These are phyloP conservation scores for Chaetomium olivaceum DNA, from an alignment of 2,329 filamentous ascomycete genomes.

Conservation along the genomic window DNA sequence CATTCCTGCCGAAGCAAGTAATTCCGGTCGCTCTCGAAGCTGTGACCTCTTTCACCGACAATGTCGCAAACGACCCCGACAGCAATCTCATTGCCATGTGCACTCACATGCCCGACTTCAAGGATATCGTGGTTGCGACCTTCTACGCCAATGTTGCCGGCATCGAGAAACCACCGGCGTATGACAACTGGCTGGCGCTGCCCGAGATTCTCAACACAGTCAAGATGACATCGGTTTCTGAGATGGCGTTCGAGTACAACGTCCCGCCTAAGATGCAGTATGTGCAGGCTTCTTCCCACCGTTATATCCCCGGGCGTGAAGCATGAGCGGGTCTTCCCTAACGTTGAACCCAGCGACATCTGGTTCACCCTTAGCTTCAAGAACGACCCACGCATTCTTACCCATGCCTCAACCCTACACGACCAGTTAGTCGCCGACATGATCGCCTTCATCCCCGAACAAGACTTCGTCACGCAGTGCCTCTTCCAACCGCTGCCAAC, in stretches of 20 bases:
- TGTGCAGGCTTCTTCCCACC: not conserved
- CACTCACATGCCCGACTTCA: conserved; percentile 27
- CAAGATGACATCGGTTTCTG: not conserved
- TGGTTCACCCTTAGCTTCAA: conserved; percentile 43
- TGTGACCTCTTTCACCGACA: conserved; percentile 25
- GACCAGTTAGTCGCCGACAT: conserved; percentile 33
- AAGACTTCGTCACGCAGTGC: conserved; percentile 32
- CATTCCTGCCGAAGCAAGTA: conserved; percentile 15
- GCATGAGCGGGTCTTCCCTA: not conserved
- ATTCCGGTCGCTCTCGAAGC: conserved; percentile 24
- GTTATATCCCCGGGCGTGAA: too few species aligned
- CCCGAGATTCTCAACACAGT: not conserved
- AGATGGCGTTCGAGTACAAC: not conserved
- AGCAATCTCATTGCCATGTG: conserved; percentile 31
- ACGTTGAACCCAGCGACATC: conserved; percentile 33
- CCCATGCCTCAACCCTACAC: conserved; percentile 39
- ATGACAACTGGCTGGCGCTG: conserved; percentile 21
- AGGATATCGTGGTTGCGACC: conserved; percentile 25
- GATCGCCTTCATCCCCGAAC: conserved; percentile 24
- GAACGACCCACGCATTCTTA: conserved; percentile 41
- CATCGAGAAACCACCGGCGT: conserved; percentile 25
- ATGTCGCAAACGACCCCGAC: conserved; percentile 22
- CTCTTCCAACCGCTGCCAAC: conserved; percentile 33
- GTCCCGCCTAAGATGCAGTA: not conserved
- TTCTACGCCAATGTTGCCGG: conserved; percentile 27